phyloP scores from a whole-genome alignment of 371 early-diverging fungal genomes.

The Mortierella sp. region DNA sequence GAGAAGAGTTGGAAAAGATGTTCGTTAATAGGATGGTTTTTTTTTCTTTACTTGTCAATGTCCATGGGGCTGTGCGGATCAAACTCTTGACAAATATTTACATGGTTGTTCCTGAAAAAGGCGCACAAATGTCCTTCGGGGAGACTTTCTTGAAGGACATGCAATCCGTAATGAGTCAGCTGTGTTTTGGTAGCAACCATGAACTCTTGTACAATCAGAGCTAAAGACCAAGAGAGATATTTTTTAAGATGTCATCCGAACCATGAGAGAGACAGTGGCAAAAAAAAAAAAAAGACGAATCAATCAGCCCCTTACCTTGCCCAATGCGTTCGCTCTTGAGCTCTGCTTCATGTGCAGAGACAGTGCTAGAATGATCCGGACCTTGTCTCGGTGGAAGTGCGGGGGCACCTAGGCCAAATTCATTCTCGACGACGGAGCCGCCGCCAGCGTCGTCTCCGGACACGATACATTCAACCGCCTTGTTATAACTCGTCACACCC shows the following conservation, averaged over 20 bases:
- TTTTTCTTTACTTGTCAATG: too few relatives aligned
- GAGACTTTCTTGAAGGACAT: constrained; percentile 67
- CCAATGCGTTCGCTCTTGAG: constrained; percentile 25
- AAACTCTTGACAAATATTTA: constrained; percentile 39
- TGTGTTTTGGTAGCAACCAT: constrained; percentile 83
- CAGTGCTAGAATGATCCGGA: background rate
- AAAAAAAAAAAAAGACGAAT: constrained; percentile 6
- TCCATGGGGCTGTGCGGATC: background rate
- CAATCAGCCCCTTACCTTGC: constrained; percentile 18
- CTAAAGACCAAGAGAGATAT: constrained; percentile 33
- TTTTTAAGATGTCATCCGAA: background rate
- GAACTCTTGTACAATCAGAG: constrained; percentile 70
- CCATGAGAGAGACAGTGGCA: background rate
- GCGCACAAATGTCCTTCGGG: constrained; percentile 74
- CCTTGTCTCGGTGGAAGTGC: constrained; percentile 10
- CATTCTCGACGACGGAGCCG: constrained; percentile 51
- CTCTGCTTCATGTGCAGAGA: constrained; percentile 15
- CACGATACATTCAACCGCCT: constrained; percentile 82
- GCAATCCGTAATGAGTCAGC: constrained; percentile 84
- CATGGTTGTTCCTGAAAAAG: constrained; percentile 94
- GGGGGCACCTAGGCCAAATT: constrained; percentile 14
- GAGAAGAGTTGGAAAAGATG: background rate
- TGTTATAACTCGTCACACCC: constrained; percentile 73
- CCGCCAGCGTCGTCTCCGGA: constrained; percentile 67
- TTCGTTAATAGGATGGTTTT: background rate